Evolutionary conservation across 2,329 filamentous ascomycete genomes (phyloP).

Genomic region (Botrytis deweyae): DNA sequence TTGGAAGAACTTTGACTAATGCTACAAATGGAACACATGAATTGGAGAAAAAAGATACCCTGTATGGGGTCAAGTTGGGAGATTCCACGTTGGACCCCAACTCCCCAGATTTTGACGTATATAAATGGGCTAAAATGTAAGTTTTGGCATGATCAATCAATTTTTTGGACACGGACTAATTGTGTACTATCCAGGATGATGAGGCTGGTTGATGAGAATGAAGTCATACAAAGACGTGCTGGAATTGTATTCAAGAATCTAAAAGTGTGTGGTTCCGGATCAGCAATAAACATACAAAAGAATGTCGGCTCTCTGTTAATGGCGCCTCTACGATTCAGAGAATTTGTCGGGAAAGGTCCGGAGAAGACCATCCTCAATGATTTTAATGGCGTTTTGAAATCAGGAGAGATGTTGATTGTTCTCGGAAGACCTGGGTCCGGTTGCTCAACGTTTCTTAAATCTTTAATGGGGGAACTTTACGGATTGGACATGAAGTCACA

Average conservation of each 20-base stretch:
- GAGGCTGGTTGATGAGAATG: conserved; percentile 53
- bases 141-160: not conserved
- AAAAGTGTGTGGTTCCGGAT: conserved; percentile 64
- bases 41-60: conserved; percentile 32
- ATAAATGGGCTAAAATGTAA: conserved; percentile 33
- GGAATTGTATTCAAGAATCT: conserved; percentile 65
- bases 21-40: not conserved
- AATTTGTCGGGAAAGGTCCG: conserved; percentile 52
- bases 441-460: conserved; percentile 63
- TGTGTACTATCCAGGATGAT: conserved; percentile 28
- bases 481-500: conserved; percentile 54
- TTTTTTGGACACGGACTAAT: not conserved
- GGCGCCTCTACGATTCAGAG: conserved; percentile 56
- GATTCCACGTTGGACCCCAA: conserved; percentile 54
- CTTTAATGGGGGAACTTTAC: conserved; percentile 57
- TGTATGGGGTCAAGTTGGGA: conserved; percentile 43
- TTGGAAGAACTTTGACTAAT: conserved; percentile 23
- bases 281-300: conserved; percentile 66
- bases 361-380: conserved; percentile 60
- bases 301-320: conserved; percentile 61
- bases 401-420: conserved; percentile 67
- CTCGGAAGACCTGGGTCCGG: conserved; percentile 65
- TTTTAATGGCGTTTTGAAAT: conserved; percentile 63
- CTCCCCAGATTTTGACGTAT: conserved; percentile 39
- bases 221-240: conserved; percentile 52